phyloP scores from a whole-genome alignment of 768 basidiomycete genomes.

The Calvatia gigantea region DNA sequence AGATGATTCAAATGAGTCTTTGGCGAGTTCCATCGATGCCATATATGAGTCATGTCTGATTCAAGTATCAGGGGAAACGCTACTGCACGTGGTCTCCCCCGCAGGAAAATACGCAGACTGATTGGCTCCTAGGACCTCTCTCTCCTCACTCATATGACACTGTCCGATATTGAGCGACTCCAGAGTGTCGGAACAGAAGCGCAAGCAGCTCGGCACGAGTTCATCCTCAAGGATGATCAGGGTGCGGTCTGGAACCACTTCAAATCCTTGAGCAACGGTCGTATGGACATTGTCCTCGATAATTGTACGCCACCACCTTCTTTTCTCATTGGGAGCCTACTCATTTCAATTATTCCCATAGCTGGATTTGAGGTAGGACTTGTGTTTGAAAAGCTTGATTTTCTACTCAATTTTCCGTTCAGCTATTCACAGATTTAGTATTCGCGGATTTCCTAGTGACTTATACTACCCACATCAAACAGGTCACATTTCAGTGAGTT shows the following conservation, averaged over 20 bases:
- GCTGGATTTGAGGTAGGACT: constrained; percentile 83
- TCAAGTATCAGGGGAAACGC: constrained; percentile 77
- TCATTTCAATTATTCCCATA: constrained; percentile 24
- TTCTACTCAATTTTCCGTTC: not conserved
- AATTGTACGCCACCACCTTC: constrained; percentile 62
- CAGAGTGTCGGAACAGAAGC: constrained; percentile 83
- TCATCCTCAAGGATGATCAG: constrained; percentile 85
- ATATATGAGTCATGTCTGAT: not conserved
- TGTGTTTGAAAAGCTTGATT: not conserved
- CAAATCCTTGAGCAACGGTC: constrained; percentile 45
- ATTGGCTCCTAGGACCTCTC: constrained; percentile 72
- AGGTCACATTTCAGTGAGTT: constrained; percentile 87
- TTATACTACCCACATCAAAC: constrained; percentile 76
- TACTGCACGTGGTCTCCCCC: constrained; percentile 48
- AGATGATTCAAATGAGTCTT: constrained; percentile 89
- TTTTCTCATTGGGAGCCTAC: not conserved
- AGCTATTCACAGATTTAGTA: constrained; percentile 92
- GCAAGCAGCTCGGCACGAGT: constrained; percentile 69
- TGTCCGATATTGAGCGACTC: constrained; percentile 76
- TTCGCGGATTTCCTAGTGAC: constrained; percentile 93
- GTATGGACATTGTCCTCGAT: constrained; percentile 87
- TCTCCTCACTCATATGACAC: constrained; percentile 80
- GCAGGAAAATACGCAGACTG: not conserved
- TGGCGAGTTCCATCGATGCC: constrained; percentile 47
- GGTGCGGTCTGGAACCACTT: constrained; percentile 70